Percentiles rank a stretch among this genome's conserved stretches.
These are phyloP conservation scores for Aspergillus cavernicola DNA, from an alignment of 495 filamentous ascomycete genomes.

Conservation along the genomic window DNA sequence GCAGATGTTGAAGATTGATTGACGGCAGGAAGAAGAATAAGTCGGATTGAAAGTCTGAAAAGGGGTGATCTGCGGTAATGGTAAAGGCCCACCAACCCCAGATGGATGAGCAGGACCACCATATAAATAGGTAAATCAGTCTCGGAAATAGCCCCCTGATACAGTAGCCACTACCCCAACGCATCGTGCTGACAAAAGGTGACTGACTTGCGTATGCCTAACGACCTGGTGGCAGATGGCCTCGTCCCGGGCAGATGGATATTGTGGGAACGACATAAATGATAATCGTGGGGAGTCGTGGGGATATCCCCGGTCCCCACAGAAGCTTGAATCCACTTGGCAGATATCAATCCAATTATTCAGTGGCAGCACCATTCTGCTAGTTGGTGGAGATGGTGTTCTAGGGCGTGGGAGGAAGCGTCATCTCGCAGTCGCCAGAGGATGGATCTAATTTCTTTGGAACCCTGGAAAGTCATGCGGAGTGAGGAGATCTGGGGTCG, in stretches of 20 bases:
- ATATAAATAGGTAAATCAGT: background rate
- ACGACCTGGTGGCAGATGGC: background rate
- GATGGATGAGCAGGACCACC: background rate
- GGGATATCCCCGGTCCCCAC: conserved; percentile 1
- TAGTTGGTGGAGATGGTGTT: background rate
- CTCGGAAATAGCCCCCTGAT: background rate
- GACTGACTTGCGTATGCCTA: too few relatives aligned
- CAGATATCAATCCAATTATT: background rate
- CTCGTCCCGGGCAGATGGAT: background rate
- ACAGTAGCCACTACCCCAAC: background rate
- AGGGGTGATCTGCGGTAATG: conserved; percentile 3
- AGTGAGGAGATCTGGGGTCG: too few relatives aligned
- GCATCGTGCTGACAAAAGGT: background rate
- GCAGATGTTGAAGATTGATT: background rate
- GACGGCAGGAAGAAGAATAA: background rate
- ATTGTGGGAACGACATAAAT: background rate
- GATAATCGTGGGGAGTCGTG: conserved; percentile 10
- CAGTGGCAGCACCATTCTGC: background rate
- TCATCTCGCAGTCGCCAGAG: too few relatives aligned
- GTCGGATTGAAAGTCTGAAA: background rate
- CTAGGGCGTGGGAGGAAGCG: background rate
- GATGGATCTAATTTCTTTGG: too few relatives aligned
- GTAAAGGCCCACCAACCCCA: background rate
- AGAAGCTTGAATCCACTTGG: background rate
- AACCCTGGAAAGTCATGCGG: too few relatives aligned